Evolutionary conservation across 495 filamentous ascomycete species (phyloP).

Genomic region (Tuber umbilicatum): DNA sequence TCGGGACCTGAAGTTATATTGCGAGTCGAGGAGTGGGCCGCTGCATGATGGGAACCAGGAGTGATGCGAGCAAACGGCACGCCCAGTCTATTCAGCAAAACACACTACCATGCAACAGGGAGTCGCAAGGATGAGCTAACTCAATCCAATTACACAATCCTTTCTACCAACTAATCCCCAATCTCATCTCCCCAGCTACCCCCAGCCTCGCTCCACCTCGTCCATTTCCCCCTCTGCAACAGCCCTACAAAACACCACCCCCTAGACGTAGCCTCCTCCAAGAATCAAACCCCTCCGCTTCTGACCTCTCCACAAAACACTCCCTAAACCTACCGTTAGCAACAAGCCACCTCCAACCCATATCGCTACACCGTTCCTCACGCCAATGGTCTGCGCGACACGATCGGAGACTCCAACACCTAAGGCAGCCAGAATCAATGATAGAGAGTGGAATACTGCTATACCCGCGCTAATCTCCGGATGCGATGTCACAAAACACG

Average conservation of each 20-base stretch:
- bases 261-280: conserved; percentile 18
- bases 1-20: too few species aligned
- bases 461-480: conserved; percentile 66
- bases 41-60: not conserved
- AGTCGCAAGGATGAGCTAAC: not conserved
- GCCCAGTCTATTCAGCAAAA: not conserved
- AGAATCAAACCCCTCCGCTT: conserved; percentile 25
- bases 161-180: not conserved
- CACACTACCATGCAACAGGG: not conserved
- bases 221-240: conserved; percentile 18
- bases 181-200: conserved; percentile 8
- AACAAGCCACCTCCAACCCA: conserved; percentile 22
- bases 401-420: conserved; percentile 57
- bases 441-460: conserved; percentile 59
- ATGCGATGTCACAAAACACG: conserved; percentile 33
- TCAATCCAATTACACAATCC: not conserved
- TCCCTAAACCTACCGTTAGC: conserved; percentile 22
- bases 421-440: conserved; percentile 58
- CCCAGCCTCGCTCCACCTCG: conserved; percentile 25
- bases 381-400: conserved; percentile 21
- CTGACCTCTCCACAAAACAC: conserved; percentile 31
- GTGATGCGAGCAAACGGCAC: not conserved
- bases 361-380: conserved; percentile 30
- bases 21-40: too few species aligned
- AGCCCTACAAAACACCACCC: conserved; percentile 19